Conservation (phyloP, 495 filamentous ascomycete genomes). For the Rhypophila decipiens region DNA sequence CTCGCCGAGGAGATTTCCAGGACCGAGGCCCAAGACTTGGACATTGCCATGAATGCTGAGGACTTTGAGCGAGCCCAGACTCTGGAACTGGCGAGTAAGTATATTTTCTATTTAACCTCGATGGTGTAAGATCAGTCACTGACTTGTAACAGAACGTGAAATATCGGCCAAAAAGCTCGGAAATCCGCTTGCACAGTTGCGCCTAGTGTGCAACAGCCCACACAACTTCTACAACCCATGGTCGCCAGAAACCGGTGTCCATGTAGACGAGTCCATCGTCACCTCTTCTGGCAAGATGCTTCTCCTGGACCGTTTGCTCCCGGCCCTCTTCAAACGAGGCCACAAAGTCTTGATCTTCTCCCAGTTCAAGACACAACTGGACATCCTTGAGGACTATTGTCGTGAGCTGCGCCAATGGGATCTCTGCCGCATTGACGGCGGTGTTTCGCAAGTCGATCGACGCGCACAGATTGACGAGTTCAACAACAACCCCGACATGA, state of each 20-base stretch:
- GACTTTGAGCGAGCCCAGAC: conserved; percentile 65
- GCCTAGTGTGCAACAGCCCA: conserved; percentile 84
- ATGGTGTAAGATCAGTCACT: conserved; percentile 2
- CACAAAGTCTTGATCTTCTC: conserved; percentile 96
- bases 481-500: conserved; percentile 63
- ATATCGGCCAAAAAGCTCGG: conserved; percentile 89
- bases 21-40: conserved; percentile 48
- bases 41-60: conserved; percentile 38
- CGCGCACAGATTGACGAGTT: conserved; percentile 77
- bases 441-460: conserved; percentile 75
- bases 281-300: conserved; percentile 92
- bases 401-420: conserved; percentile 63
- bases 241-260: conserved; percentile 41
- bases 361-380: conserved; percentile 90
- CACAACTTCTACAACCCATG: conserved; percentile 98
- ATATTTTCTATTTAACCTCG: neutral
- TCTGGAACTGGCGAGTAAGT: conserved; percentile 70
- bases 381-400: conserved; percentile 85
- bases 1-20: conserved; percentile 54
- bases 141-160: conserved; percentile 54
- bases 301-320: conserved; percentile 79
- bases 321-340: conserved; percentile 62
- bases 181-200: conserved; percentile 89
- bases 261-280: conserved; percentile 71
- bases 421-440: conserved; percentile 86